Base-by-base conservation (phyloP, 2,329 filamentous ascomycete species). In the Aplosporella prunicola region DNA sequence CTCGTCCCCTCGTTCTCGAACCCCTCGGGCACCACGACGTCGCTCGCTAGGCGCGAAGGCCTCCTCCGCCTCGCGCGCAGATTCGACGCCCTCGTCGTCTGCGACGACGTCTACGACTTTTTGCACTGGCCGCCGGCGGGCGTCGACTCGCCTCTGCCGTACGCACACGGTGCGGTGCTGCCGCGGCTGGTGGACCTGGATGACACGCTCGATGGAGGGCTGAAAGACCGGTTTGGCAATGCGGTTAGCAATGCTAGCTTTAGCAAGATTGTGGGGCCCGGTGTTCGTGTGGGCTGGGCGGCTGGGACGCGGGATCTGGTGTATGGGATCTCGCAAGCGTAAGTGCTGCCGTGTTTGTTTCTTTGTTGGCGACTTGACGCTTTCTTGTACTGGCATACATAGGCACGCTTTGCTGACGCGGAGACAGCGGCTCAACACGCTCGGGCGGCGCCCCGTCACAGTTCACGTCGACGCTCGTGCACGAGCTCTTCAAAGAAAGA, bases 61-160 rank as follows among this genome's bases (percentile, higher is more conserved):
- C 69, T 96, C 4, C 77, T 96, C 15, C 64, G 67, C 10, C 60
- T 95, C 5, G 89, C 89, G 0, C 72, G 89, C 39, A 68, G 77
- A 41, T 76, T 81, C 55, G 79, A 96, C 56, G 85, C 84, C 5
- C 69, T 96, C 13, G 61, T 95, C 37, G 70, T 95, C 18, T 76
- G 76, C 33, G 89, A 96, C 61, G 91, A 96, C 57, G 87, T 96
- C 7, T 96, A 96, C 55, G 89, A 96, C 57, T 81, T 89, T 46
- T 68, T 96, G 5, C 82, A 88, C 55, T 95, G 87, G 85, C 72
- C 75, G 3, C 49, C 64, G 6, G 56, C 52, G 40, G 45, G 49
- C 20, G 49, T 42, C 6, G 41, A 49, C 22, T 41, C 49, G 41
- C 43, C 24, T 41, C 49, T 50, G 26, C 48, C 38, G 35, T 51